A percentile compares a stretch with the other conserved stretches of the same genome.
phyloP scores from a whole-genome alignment of 2,329 filamentous ascomycete species.

The Geoglossum cookeanum region DNA sequence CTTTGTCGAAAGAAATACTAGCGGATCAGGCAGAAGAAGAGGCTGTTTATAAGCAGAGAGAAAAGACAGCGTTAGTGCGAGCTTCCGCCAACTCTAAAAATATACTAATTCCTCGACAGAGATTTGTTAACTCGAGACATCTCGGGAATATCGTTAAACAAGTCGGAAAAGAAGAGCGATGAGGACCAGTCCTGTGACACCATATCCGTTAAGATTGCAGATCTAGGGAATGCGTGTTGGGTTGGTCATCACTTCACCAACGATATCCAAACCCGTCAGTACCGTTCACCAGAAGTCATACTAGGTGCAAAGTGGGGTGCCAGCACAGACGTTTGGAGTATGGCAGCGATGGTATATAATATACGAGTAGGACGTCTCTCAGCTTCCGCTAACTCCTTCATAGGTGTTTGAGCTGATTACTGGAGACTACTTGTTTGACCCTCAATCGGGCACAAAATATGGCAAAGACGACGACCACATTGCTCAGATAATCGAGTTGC shows the following conservation, averaged over 20 bases:
- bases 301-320: conserved; percentile 95
- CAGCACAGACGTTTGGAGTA: conserved; percentile 99
- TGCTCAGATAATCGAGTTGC: conserved; percentile 91
- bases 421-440: conserved; percentile 95
- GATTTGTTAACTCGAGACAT: conserved; percentile 85
- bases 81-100: background rate
- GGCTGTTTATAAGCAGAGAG: conserved; percentile 55
- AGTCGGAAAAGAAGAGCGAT: conserved; percentile 47
- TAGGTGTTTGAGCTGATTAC: conserved; percentile 96
- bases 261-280: conserved; percentile 95
- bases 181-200: conserved; percentile 43
- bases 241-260: conserved; percentile 98
- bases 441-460: conserved; percentile 95
- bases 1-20: conserved; percentile 25
- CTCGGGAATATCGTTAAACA: conserved; percentile 84
- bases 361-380: background rate
- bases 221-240: conserved; percentile 97
- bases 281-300: conserved; percentile 92
- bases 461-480: conserved; percentile 99
- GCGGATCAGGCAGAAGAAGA: conserved; percentile 34
- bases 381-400: conserved; percentile 4
- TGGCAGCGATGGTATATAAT: conserved; percentile 81
- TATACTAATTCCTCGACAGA: conserved; percentile 25
- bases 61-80: conserved; percentile 73
- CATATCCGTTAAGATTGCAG: conserved; percentile 97